Conservation (phyloP, 176 grass and related monocot species). For the Elaeis guineensis region DNA sequence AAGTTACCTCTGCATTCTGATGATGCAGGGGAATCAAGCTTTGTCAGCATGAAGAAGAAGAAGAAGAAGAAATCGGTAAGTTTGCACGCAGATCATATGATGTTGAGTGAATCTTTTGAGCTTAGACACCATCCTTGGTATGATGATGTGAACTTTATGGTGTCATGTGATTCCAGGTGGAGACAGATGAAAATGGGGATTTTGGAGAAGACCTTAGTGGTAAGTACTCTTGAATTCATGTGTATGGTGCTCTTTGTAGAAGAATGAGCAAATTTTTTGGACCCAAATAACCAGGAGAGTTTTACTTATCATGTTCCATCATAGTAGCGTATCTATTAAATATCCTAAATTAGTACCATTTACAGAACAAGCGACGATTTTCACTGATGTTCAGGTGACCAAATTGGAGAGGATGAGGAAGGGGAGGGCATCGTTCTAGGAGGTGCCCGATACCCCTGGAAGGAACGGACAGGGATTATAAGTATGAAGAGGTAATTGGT, state of each 20-base stretch:
- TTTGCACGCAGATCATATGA: not conserved
- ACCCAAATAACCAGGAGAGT: no score
- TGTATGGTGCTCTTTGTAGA: no score
- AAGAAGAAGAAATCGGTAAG: constrained; percentile 78
- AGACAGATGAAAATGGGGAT: constrained; percentile 44
- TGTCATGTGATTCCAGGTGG: constrained; percentile 40
- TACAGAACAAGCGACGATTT: not conserved
- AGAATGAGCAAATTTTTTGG: no score
- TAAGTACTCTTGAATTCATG: constrained; percentile 3
- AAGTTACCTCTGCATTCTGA: constrained; percentile 11
- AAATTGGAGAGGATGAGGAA: constrained; percentile 58
- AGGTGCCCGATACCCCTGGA: constrained; percentile 61
- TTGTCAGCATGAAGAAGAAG: constrained; percentile 52
- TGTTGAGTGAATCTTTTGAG: no score
- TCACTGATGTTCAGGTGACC: constrained; percentile 27
- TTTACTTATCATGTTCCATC: no score
- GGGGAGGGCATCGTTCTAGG: constrained; percentile 56
- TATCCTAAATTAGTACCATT: no score
- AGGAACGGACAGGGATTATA: constrained; percentile 57
- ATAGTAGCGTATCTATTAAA: no score
- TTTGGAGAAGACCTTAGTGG: constrained; percentile 30
- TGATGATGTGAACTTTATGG: not conserved
- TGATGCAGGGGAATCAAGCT: constrained; percentile 45
- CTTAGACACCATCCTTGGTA: not conserved
- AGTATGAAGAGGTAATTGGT: constrained; percentile 64